phyloP scores from a whole-genome alignment of 148 eudicot genomes.

The Fagopyrum tataricum region DNA sequence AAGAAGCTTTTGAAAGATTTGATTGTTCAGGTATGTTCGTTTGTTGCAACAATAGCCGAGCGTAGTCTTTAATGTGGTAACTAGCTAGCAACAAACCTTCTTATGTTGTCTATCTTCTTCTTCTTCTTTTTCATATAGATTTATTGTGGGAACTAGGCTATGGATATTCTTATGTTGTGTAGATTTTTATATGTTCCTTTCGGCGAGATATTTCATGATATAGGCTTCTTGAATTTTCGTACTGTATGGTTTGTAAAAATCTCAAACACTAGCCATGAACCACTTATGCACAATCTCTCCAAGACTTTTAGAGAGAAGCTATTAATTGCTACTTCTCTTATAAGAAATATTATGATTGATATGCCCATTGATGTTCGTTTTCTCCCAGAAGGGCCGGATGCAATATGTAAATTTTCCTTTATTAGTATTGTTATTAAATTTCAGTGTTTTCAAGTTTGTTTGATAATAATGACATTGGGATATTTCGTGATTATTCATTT shows the following conservation, averaged over 20 bases:
- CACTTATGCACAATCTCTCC: neutral
- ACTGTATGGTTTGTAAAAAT: neutral
- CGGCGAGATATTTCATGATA: neutral
- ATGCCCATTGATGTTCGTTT: neutral
- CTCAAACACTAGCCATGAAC: neutral
- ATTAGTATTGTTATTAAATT: neutral
- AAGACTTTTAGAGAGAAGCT: neutral
- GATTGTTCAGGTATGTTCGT: too few species aligned
- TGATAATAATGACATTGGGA: neutral
- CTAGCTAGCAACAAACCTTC: too few species aligned
- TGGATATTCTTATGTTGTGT: neutral
- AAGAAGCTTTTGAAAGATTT: too few species aligned
- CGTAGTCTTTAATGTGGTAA: too few species aligned
- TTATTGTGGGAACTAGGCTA: too few species aligned
- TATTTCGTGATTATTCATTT: neutral
- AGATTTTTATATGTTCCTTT: neutral
- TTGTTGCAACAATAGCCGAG: too few species aligned
- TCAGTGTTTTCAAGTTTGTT: neutral
- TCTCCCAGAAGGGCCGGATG: neutral
- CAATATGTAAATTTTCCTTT: neutral
- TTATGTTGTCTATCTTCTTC: too few species aligned
- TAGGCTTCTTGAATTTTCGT: neutral
- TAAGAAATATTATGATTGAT: neutral
- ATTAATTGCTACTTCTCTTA: neutral
- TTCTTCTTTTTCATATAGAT: too few species aligned